Base-by-base conservation (phyloP, 139 green algal species). In the Klebsormidium nitens region DNA sequence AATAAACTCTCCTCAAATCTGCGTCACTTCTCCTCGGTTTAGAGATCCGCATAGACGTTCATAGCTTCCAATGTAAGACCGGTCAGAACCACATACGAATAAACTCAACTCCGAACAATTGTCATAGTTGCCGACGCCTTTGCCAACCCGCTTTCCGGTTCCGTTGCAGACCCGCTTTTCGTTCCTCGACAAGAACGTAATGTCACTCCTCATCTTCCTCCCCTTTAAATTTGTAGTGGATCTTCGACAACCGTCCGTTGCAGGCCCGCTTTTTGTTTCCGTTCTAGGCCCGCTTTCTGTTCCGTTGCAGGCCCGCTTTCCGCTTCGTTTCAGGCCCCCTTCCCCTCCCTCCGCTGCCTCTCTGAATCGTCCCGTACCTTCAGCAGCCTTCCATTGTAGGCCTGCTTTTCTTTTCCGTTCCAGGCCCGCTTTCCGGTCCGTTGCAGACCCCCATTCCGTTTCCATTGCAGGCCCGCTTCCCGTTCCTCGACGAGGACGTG, bases 281-380 rank as follows among this genome's bases (percentile, higher is more conserved):
- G n/a, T n/a, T n/a, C n/a, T n/a, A n/a, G n/a, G n/a, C n/a, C n/a
- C n/a, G n/a, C n/a, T n/a, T n/a, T 50, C 14, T 50, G 11, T 50
- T 8, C 14, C 42, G 14, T 14, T 50, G 8, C 42, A 50, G 79
- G 86, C 80, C 17, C 68, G 91, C 39, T 86, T 93, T 70, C 92
- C 92, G 0, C 97, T 96, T 64, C 57, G 97, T 60, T 92, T 96
- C 52, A 92, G 97, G 64, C 40, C 37, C 0, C 50, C 29, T 26
- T 0, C 32, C 75, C 8, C 34, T 92, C 19, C 76, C 90, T 47
- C 36, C 4, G 19, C 50, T 62, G 26, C 71, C 73, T 6, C 44
- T 82, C n/a, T 76, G 36, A 61, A 63, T 77, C 14, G n/a, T 74
- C n/a, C 50, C 69, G 23, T n/a, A 66, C 38, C 66, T 74, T 14